Base-by-base conservation (phyloP, 192 early-diverging fungal species). In the Pilobolus umbonatus region DNA sequence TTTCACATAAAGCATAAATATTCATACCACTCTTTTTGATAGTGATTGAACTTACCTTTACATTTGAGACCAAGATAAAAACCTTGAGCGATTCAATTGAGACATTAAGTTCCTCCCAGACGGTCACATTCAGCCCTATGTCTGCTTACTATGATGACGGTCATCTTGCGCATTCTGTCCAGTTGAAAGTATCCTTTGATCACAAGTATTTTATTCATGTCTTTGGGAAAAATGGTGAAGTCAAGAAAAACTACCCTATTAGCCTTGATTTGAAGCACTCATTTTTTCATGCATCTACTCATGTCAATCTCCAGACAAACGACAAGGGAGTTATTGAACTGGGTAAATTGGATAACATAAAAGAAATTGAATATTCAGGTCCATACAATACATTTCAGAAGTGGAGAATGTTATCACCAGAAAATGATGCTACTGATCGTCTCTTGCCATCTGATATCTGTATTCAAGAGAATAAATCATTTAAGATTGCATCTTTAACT, bases 191-290 rank as follows among this genome's bases (percentile, higher is more conserved):
- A 1, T 29, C 49, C 3, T 14, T n/a, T 24, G 30, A 53, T 9
- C 50, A 59, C 1, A 67, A 55, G 2, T 76, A 76, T 15, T 47
- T 65, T 19, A 46, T 72, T 35, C 56, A 58, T 30, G 70, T 72
- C 10, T 22, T 68, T 11, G 74, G 74, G 25, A 72, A 69, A 28
- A 76, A 76, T 58, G 76, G 76, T 14, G 77, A 79, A 35, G 52
- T 39, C 4, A 32, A 65, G 43, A 32, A 52, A 28, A 45, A 61
- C 29, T 51, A 61, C 8, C 46, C 57, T 4, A 25, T 73, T 3
- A 29, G 31, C 11, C 14, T 80, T 21, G n/a, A 26, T 3, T 22
- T 80, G n/a, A 62, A 57, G 5, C 73, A 74, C 17, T 42, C 49
- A 0, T 32, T 73, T 15, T 54, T 47, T 19, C 0, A 1, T 14